Percentiles rank a stretch among this genome's conserved stretches.
These are phyloP conservation scores for Rhizoctonia solani DNA, from an alignment of 1,284 basidiomycete species.

Conservation along the genomic window DNA sequence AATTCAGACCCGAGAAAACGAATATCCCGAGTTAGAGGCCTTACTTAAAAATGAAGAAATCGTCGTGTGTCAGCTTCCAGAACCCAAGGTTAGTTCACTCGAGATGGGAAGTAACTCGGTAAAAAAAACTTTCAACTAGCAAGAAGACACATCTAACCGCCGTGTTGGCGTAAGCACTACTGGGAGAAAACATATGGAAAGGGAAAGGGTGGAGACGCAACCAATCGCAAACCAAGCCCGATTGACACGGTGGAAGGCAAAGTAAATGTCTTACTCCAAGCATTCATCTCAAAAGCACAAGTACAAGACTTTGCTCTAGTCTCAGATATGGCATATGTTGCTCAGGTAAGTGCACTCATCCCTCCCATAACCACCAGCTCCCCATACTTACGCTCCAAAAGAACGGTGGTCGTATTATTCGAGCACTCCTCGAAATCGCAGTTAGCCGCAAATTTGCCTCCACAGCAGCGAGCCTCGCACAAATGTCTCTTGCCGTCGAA, in stretches of 20 bases:
- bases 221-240: conserved; percentile 20
- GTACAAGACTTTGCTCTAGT: conserved; percentile 97
- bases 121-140: background rate
- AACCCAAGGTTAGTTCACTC: conserved; percentile 39
- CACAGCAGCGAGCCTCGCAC: conserved; percentile 79
- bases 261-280: conserved; percentile 95
- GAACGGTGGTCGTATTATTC: conserved; percentile 92
- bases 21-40: conserved; percentile 79
- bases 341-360: conserved; percentile 59
- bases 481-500: conserved; percentile 92
- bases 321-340: conserved; percentile 92
- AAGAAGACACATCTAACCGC: conserved; percentile 24
- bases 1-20: conserved; percentile 90
- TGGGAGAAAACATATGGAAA: conserved; percentile 23
- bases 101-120: background rate
- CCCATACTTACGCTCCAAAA: conserved; percentile 41
- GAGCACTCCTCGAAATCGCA: conserved; percentile 92
- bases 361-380: too few relatives aligned
- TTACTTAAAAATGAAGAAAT: conserved; percentile 60
- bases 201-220: conserved; percentile 4
- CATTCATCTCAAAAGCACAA: conserved; percentile 78
- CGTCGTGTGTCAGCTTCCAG: conserved; percentile 73
- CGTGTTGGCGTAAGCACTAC: conserved; percentile 17
- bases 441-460: conserved; percentile 91
- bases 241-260: conserved; percentile 80